A percentile compares a stretch with the other conserved stretches of the same genome.
These are phyloP conservation scores for Podospora anserina DNA, from an alignment of 495 filamentous ascomycete species.

Conservation along the genomic window DNA sequence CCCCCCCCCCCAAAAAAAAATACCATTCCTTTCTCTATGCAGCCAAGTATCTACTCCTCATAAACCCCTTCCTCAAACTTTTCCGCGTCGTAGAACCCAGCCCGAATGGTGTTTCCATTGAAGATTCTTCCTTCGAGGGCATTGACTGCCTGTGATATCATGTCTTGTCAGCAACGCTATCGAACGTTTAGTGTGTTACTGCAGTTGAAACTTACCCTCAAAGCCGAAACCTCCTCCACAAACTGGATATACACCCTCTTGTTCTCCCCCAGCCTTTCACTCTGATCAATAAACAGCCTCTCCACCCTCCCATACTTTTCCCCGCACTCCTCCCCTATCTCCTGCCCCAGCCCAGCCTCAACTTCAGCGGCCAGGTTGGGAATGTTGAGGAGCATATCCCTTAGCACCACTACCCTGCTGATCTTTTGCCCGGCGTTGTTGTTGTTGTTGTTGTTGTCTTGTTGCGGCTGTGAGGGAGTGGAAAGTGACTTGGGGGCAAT, in stretches of 20 bases:
- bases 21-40: constrained; percentile 7
- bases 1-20: no score
- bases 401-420: constrained; percentile 74
- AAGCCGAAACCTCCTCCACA: constrained; percentile 69
- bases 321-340: constrained; percentile 90
- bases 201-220: constrained; percentile 60
- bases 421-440: constrained; percentile 52
- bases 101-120: constrained; percentile 76
- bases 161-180: background rate
- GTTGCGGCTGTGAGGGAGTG: background rate
- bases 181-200: background rate
- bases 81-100: constrained; percentile 74
- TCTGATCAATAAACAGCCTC: constrained; percentile 67
- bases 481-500: constrained; percentile 57
- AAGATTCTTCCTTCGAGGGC: constrained; percentile 80
- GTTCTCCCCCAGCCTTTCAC: constrained; percentile 25
- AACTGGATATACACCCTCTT: constrained; percentile 85
- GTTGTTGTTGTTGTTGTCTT: constrained; percentile 18
- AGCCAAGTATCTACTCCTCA: constrained; percentile 21
- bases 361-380: constrained; percentile 60
- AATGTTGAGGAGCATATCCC: constrained; percentile 80
- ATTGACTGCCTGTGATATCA: constrained; percentile 67
- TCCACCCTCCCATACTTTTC: constrained; percentile 88
- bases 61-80: constrained; percentile 76
- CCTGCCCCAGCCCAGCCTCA: constrained; percentile 75